Base-by-base conservation (phyloP, 495 filamentous ascomycete species). In the Xylaria telfairii region DNA sequence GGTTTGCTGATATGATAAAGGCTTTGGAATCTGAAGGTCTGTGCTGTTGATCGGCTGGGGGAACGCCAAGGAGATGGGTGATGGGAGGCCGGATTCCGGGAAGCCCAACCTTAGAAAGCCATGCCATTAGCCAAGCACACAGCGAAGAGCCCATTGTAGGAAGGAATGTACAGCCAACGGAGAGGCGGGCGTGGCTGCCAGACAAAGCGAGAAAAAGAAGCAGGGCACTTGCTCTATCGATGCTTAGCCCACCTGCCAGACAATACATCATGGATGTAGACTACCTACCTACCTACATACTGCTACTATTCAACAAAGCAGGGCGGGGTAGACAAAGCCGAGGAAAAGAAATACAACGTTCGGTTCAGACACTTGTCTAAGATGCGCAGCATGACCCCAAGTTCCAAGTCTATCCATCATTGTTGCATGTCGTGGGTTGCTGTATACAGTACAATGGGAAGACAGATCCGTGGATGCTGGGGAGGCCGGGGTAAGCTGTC, bases 161-260 rank as follows among this genome's bases (percentile, higher is more conserved):
- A 37, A 59, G 68, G 68, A 70, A 70, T 65, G 68, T 28, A 10
- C 7, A 32, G 39, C 46, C 34, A 65, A 19, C 51, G 5, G 63
- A n/a, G n/a, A 41, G 32, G 3, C 6, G 28, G 49, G 32, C 13
- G 68, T 49, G 49, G 24, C 61, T 70, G 44, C 68, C 49, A 49
- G 46, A 56, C 59, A 68, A 65, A 51, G 44, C 56, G 32, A 26
- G 49, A 21, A 28, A 51, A 57, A 28, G 61, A 32, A 39, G 37
- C 10, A 64, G 41, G 26, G 21, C 39, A 66, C 46, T 42, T 66
- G 64, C 64, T 19, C 12, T n/a, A 41, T 66, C 30, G 30, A 12
- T 49, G 46, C 63, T 34, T 46, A 64, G 61, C 56, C n/a, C 32
- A 37, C 30, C 32, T 26, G 17, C 17, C 15, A 10, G 8, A 34